phyloP scores from a whole-genome alignment of 176 grass and related monocot species.

The Hordeum vulgare region MorexV3_pseudomolecules_assembly NC_058524.1:528109760-528110259 shows the following conservation, averaged over 20 bases:
- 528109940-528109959: no score
- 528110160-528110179: constrained; percentile 19
- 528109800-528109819: no score
- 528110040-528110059: no score
- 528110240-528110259: no score
- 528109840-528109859: constrained; percentile 61
- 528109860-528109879: constrained; percentile 45
- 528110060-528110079: background rate
- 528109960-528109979: no score
- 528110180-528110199: background rate
- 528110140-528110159: constrained; percentile 27
- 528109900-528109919: constrained; percentile 1
- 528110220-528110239: constrained; percentile 25
- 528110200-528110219: background rate
- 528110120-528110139: background rate
- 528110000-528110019: no score
- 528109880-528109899: constrained; percentile 22
- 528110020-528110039: no score
- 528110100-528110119: background rate
- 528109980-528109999: no score
- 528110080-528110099: background rate
- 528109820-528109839: constrained; percentile 71
- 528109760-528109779: no score
- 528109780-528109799: no score
- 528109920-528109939: no score